Percentiles rank a stretch among this genome's conserved stretches.
Conservation (phyloP, 2,329 filamentous ascomycete species). For the Sporothrix protearum region DNA sequence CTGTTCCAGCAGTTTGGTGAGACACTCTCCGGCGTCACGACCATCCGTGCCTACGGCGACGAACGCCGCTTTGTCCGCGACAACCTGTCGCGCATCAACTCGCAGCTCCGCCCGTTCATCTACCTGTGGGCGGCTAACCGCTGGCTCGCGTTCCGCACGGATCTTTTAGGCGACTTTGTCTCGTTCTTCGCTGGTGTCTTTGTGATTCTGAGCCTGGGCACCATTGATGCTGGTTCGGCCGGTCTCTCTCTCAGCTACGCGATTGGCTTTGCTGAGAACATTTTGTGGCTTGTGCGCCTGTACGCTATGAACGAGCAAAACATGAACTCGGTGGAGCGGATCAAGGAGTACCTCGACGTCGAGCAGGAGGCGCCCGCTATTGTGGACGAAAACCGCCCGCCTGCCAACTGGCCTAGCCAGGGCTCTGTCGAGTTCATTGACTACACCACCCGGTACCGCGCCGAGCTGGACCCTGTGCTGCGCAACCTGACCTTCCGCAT, state of each 20-base stretch:
- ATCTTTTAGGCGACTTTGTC: conserved; percentile 84
- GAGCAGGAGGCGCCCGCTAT: conserved; percentile 84
- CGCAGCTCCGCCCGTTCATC: conserved; percentile 88
- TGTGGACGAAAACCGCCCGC: conserved; percentile 73
- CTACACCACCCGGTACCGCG: conserved; percentile 85
- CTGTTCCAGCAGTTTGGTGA: conserved; percentile 98
- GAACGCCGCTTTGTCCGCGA: conserved; percentile 90
- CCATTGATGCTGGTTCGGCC: conserved; percentile 83
- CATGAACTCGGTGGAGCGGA: conserved; percentile 97
- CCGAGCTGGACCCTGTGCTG: conserved; percentile 82
- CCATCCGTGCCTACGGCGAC: conserved; percentile 93
- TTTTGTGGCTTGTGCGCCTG: conserved; percentile 90
- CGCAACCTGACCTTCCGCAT: conserved; percentile 84
- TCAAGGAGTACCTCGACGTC: conserved; percentile 95
- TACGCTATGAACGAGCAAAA: conserved; percentile 97
- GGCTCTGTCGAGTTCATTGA: conserved; percentile 83
- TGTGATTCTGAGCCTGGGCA: conserved; percentile 76
- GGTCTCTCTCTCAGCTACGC: conserved; percentile 94
- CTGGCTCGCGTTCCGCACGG: conserved; percentile 91
- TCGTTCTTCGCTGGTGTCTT: conserved; percentile 92
- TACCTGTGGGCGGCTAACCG: conserved; percentile 95
- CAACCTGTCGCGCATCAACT: conserved; percentile 83
- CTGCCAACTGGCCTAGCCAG: conserved; percentile 76
- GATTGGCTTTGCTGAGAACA: conserved; percentile 93
- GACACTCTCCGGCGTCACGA: conserved; percentile 89